These are phyloP conservation scores for Calonectria multiphialidica DNA, from an alignment of 2,329 filamentous ascomycete species.

Conservation along the genomic window DNA sequence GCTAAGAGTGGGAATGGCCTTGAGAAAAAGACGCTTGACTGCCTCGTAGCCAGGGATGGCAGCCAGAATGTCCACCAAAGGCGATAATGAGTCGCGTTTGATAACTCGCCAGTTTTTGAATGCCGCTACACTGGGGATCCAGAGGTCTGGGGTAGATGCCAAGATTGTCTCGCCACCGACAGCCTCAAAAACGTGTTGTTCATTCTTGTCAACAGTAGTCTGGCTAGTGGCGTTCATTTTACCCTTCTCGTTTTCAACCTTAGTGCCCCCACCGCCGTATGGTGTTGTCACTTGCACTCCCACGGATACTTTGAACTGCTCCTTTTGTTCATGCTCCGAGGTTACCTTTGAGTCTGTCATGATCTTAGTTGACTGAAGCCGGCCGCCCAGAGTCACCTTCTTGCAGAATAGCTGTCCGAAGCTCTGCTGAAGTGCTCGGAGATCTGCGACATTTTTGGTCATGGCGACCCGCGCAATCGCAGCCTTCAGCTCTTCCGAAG, in stretches of 20 bases:
- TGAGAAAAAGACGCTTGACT: background rate
- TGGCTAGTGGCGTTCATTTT: background rate
- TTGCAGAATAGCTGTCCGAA: background rate
- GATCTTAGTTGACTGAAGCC: background rate
- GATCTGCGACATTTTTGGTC: background rate
- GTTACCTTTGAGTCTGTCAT: background rate
- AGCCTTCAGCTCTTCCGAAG: background rate
- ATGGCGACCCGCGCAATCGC: background rate
- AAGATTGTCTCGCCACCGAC: background rate
- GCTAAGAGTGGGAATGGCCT: background rate
- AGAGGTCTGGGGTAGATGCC: background rate
- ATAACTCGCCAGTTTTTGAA: background rate
- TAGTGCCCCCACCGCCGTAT: background rate
- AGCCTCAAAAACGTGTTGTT: background rate
- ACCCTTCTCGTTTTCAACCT: background rate
- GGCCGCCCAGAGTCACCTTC: background rate
- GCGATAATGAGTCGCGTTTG: background rate
- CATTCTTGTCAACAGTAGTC: background rate
- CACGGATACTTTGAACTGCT: background rate
- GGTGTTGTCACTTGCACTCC: background rate
- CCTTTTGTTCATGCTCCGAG: background rate
- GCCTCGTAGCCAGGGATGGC: background rate
- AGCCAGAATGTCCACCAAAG: background rate
- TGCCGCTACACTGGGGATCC: background rate
- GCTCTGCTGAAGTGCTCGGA: background rate